phyloP scores from a whole-genome alignment of 2,329 filamentous ascomycete genomes.

The Fusarium guadeloupense region DNA sequence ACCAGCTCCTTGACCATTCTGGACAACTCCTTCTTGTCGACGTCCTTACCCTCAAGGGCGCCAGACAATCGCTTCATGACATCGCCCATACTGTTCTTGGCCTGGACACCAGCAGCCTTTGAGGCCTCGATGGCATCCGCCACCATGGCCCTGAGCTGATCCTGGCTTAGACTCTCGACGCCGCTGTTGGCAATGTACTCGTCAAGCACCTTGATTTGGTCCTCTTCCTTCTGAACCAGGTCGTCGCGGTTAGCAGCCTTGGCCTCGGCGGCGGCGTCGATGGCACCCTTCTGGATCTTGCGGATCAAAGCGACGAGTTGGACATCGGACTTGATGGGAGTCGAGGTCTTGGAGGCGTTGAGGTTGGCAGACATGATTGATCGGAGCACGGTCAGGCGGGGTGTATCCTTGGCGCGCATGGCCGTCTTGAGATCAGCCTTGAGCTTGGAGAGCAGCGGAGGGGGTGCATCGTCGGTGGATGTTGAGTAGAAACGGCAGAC shows the following conservation, averaged over 20 bases:
- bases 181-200: constrained; percentile 70
- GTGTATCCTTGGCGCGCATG: constrained; percentile 71
- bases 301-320: constrained; percentile 74
- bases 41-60: constrained; percentile 68
- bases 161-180: constrained; percentile 66
- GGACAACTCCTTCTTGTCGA: constrained; percentile 70
- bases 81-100: constrained; percentile 64
- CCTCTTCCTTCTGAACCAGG: constrained; percentile 74
- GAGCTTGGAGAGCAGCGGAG: constrained; percentile 62
- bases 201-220: constrained; percentile 70
- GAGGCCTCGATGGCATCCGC: constrained; percentile 60
- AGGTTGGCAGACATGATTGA: constrained; percentile 73
- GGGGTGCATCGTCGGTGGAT: constrained; percentile 49
- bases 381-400: constrained; percentile 74
- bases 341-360: constrained; percentile 77
- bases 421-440: constrained; percentile 71
- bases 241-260: constrained; percentile 70
- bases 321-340: constrained; percentile 75
- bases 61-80: constrained; percentile 70
- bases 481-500: constrained; percentile 47
- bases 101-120: constrained; percentile 55
- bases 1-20: constrained; percentile 66
- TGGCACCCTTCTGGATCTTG: constrained; percentile 66
- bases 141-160: constrained; percentile 66
- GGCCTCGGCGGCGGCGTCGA: constrained; percentile 72